Conservation (phyloP, 345 rosid genomes). For the Capsella bursapastoris region DNA sequence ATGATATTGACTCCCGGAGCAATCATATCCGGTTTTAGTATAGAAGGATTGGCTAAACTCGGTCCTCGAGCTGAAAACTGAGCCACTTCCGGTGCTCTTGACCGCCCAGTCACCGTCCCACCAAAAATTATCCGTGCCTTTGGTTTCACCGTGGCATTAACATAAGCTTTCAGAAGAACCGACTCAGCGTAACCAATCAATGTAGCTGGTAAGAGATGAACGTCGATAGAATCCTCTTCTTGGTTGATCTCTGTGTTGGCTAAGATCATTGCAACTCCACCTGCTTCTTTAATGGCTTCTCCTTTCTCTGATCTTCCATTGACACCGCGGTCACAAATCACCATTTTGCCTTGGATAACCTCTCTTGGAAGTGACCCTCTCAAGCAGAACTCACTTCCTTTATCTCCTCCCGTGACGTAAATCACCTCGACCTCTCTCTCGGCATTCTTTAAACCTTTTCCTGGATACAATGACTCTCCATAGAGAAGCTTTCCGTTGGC, state of each 20-base stretch:
- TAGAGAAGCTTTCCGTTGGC: constrained; percentile 63
- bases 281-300: constrained; percentile 78
- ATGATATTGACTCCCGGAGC: constrained; percentile 96
- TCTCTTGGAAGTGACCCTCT: constrained; percentile 76
- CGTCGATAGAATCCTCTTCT: constrained; percentile 85
- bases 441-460: constrained; percentile 48
- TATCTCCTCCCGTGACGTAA: constrained; percentile 62
- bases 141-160: constrained; percentile 64
- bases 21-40: constrained; percentile 85
- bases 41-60: constrained; percentile 66
- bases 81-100: constrained; percentile 82
- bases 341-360: constrained; percentile 73
- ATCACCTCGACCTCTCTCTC: constrained; percentile 65
- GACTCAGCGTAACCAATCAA: constrained; percentile 65
- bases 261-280: constrained; percentile 92
- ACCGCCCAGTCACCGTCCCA: constrained; percentile 70
- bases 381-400: constrained; percentile 76
- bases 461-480: constrained; percentile 84
- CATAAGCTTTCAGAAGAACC: constrained; percentile 62
- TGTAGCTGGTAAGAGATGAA: constrained; percentile 86
- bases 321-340: constrained; percentile 83
- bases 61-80: constrained; percentile 96
- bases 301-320: constrained; percentile 95
- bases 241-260: constrained; percentile 76
- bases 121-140: constrained; percentile 71